Evolutionary conservation across 2,329 filamentous ascomycete genomes (phyloP), one percentile per base, ranked within the genome.

Genomic region (Zasmidium citrigriseum): DNA sequence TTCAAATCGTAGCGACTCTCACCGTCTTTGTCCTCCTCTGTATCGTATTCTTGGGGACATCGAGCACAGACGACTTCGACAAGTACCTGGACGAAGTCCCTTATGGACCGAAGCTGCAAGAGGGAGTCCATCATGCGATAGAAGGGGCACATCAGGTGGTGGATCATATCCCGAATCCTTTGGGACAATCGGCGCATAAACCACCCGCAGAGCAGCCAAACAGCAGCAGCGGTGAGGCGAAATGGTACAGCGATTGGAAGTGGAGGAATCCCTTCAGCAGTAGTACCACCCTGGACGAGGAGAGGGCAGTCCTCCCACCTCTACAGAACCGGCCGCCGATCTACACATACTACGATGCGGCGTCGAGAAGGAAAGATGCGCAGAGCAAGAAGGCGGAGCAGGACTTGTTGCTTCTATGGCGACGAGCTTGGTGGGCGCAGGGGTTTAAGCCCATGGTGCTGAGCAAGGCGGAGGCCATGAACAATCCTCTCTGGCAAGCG

Each of bases 351-450:
- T 96, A 96, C 73, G 91, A 96, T 69, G 79, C 84, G 11, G 85
- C 84, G 3, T 73, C 80, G 60, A 81, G 82, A 67, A 57, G 63
- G 23, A 88, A 88, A 73, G 83, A 89, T 27, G 80, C 83, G 50
- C 83, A 83, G 18, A 82, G 84, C 52, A 84, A 84, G 66, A 84
- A 89, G 59, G 89, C 90, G 3, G 90, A 97, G 72, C 88, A 88
- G 69, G 84, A 88, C 58, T 77, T 98, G 59, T 81, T 98, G 50
- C 78, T 96, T 57, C 89, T 90, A 54, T 98, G 95, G 95, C 85
- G 93, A 60, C 85, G 91, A 47, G 93, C 93, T 2, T 98, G 93
- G 92, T 98, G 91, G 90, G 91, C 93, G 0, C 87, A 96, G 68
- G 95, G 93, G 11, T 97, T 98, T 77, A 86, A 83, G 62, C 93